Conservation (phyloP, 805 yeast species). For the Grigorovia yakushimaensis region DNA sequence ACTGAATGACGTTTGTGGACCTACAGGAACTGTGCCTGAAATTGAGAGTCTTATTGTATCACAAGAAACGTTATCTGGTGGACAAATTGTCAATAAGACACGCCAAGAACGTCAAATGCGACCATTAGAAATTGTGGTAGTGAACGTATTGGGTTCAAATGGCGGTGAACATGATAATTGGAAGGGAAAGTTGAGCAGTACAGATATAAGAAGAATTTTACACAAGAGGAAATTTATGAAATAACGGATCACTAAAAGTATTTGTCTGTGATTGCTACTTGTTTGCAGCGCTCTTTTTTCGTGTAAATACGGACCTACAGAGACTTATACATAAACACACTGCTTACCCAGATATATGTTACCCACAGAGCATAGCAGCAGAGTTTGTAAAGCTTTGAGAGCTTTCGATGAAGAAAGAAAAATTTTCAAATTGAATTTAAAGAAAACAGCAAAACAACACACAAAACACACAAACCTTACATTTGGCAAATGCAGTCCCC, state of each 20-base stretch:
- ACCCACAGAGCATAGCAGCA: too few relatives aligned
- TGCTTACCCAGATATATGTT: too few relatives aligned
- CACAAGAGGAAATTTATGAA: conserved; percentile 6
- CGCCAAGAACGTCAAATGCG: conserved; percentile 50
- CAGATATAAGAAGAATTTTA: conserved; percentile 48
- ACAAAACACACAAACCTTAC: background rate
- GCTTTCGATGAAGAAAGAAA: too few relatives aligned
- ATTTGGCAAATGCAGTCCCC: conserved; percentile 4
- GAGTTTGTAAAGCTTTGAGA: too few relatives aligned
- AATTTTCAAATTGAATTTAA: background rate
- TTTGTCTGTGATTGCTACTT: too few relatives aligned
- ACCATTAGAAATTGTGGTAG: conserved; percentile 41
- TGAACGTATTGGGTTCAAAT: conserved; percentile 49
- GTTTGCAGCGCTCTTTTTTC: too few relatives aligned
- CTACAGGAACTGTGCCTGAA: conserved; percentile 65
- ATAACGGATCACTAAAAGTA: too few relatives aligned
- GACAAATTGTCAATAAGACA: conserved; percentile 54
- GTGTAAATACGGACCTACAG: too few relatives aligned
- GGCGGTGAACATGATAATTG: conserved; percentile 46
- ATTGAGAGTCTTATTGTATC: conserved; percentile 79
- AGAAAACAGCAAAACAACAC: background rate
- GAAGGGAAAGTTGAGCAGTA: conserved; percentile 75
- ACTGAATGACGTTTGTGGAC: conserved; percentile 86
- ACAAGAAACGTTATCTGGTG: conserved; percentile 72
- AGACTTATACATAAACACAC: too few relatives aligned